A percentile compares a stretch with the other conserved stretches of the same genome.
These are phyloP conservation scores for Paecilomyces fulvus DNA, from an alignment of 2,329 filamentous ascomycete species.

Conservation along the genomic window DNA sequence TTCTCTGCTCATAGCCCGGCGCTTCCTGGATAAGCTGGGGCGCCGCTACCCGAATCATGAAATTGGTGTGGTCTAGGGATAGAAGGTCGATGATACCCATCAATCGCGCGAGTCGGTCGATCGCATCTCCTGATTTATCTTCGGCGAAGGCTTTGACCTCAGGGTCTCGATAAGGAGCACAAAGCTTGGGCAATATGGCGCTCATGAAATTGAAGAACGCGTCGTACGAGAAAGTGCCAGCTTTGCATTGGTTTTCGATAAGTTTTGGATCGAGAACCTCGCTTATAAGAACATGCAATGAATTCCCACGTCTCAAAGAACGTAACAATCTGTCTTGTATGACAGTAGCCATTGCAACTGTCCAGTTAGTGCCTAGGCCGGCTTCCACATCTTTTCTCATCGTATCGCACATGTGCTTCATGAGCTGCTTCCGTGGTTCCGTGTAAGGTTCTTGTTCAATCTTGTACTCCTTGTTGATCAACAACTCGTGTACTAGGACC, in stretches of 20 bases:
- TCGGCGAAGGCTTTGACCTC: constrained; percentile 49
- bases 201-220: constrained; percentile 58
- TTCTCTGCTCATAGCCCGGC: constrained; percentile 52
- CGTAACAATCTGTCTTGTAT: constrained; percentile 53
- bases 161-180: constrained; percentile 55
- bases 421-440: constrained; percentile 47
- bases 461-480: constrained; percentile 55
- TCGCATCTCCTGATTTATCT: constrained; percentile 46
- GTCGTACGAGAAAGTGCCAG: constrained; percentile 55
- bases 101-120: constrained; percentile 55
- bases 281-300: constrained; percentile 52
- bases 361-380: constrained; percentile 51
- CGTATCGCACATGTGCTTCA: constrained; percentile 50
- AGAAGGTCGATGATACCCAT: constrained; percentile 55
- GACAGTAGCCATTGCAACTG: constrained; percentile 58
- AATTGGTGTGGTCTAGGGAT: constrained; percentile 57
- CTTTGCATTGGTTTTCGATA: constrained; percentile 49
- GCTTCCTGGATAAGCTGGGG: constrained; percentile 54
- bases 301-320: constrained; percentile 52
- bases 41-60: constrained; percentile 53
- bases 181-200: constrained; percentile 54
- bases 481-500: constrained; percentile 54
- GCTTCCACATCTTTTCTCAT: constrained; percentile 51
- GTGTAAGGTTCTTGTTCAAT: constrained; percentile 45
- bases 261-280: constrained; percentile 53